A percentile compares a stretch with the other conserved stretches of the same genome.
Conservation (phyloP, 768 basidiomycete genomes). For the Tulasnella sp. region DNA sequence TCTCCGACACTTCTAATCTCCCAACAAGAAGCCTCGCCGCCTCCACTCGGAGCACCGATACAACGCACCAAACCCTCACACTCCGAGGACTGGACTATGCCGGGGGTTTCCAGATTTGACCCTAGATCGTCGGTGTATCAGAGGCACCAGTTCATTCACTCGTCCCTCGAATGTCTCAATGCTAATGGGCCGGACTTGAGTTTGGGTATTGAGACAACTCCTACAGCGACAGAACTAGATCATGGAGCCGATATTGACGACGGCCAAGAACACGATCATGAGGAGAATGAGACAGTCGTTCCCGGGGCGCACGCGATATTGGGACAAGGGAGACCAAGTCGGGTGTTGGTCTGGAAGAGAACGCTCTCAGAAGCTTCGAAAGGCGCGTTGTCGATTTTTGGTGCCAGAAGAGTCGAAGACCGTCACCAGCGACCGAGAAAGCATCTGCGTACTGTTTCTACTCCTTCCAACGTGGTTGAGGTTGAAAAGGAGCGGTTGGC, state of each 20-base stretch:
- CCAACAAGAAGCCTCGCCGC: not conserved
- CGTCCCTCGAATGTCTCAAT: constrained; percentile 6
- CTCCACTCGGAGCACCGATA: not conserved
- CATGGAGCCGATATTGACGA: not conserved
- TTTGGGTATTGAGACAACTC: not conserved
- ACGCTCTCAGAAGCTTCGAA: not conserved
- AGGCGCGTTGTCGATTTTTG: not conserved
- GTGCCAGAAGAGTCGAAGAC: not conserved
- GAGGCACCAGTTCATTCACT: constrained; percentile 14
- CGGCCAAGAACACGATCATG: not conserved
- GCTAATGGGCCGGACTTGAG: not conserved
- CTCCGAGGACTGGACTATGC: not conserved
- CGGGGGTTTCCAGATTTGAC: constrained; percentile 4
- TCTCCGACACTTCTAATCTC: not conserved
- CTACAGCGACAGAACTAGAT: not conserved
- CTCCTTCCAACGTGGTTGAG: not conserved
- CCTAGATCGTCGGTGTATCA: constrained; percentile 18
- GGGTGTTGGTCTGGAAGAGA: not conserved
- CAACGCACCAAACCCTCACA: not conserved
- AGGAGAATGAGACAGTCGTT: not conserved
- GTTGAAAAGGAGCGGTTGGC: not conserved
- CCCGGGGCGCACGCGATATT: not conserved
- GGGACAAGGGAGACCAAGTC: not conserved
- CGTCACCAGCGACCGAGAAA: not conserved
- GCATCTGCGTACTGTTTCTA: not conserved